phyloP scores from a whole-genome alignment of 208 protist genomes.

The Leishmania arabica region DNA sequence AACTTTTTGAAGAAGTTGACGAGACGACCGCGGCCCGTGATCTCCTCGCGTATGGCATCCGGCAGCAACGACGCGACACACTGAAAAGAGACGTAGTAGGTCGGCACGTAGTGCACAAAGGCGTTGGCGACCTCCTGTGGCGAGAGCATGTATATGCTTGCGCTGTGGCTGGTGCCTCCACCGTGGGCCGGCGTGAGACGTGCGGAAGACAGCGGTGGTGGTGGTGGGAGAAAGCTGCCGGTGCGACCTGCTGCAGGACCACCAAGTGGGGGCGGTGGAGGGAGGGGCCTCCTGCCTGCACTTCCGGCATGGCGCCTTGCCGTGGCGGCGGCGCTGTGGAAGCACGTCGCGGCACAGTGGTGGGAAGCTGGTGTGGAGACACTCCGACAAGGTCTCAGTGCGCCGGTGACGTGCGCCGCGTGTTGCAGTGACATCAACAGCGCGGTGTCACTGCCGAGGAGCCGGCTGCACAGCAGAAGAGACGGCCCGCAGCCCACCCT shows the following conservation, averaged over 20 bases:
- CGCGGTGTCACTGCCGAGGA: background rate
- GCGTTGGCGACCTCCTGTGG: constrained; percentile 68
- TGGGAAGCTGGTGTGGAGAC: background rate
- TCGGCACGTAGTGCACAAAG: constrained; percentile 82
- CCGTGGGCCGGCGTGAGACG: constrained; percentile 24
- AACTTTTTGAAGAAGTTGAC: constrained; percentile 60
- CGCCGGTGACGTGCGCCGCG: background rate
- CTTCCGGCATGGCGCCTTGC: constrained; percentile 1
- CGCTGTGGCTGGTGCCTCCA: constrained; percentile 18
- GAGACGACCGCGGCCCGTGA: constrained; percentile 63
- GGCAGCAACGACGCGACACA: constrained; percentile 77
- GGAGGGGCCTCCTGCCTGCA: background rate
- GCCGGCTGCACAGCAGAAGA: background rate
- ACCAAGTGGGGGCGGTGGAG: constrained; percentile 9
- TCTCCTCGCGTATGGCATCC: constrained; percentile 62
- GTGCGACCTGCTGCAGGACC: background rate
- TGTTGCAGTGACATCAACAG: background rate
- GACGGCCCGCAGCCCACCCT: background rate
- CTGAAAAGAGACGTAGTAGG: constrained; percentile 76
- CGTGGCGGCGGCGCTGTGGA: background rate
- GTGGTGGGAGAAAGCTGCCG: constrained; percentile 26
- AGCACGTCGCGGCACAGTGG: background rate
- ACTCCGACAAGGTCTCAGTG: background rate
- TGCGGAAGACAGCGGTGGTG: constrained; percentile 31
- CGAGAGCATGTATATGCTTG: constrained; percentile 42